These are phyloP conservation scores for Fusarium floridanum DNA, from an alignment of 2,329 filamentous ascomycete species.

Conservation along the genomic window DNA sequence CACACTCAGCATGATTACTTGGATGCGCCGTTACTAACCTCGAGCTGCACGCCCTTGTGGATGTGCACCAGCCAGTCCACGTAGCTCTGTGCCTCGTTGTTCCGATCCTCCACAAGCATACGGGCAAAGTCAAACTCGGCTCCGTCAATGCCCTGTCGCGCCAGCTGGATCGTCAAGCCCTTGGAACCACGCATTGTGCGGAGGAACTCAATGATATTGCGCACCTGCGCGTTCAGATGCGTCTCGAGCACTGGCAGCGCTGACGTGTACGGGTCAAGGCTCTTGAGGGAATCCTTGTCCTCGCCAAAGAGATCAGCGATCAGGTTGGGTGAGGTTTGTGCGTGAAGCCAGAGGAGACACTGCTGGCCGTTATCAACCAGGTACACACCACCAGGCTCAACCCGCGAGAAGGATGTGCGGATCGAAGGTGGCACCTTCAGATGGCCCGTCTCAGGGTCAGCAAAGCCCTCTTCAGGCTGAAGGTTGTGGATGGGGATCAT, in stretches of 20 bases:
- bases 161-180: conserved; percentile 88
- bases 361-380: conserved; percentile 95
- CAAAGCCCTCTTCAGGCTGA: conserved; percentile 87
- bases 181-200: conserved; percentile 85
- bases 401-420: conserved; percentile 85
- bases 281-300: conserved; percentile 75
- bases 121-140: conserved; percentile 97
- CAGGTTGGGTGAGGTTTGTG: conserved; percentile 91
- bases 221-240: conserved; percentile 92
- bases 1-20: not conserved
- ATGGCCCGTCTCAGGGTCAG: conserved; percentile 87
- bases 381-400: conserved; percentile 95
- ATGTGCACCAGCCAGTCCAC: conserved; percentile 98
- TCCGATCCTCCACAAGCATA: conserved; percentile 91
- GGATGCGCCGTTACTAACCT: conserved; percentile 65
- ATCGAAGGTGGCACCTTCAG: conserved; percentile 84
- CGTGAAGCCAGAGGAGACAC: conserved; percentile 91
- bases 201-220: conserved; percentile 92
- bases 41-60: conserved; percentile 91
- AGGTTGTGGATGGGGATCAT: conserved; percentile 95
- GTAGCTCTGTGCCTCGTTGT: conserved; percentile 97
- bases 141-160: conserved; percentile 91
- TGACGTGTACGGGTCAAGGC: conserved; percentile 84
- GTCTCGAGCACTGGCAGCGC: conserved; percentile 88
- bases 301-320: conserved; percentile 91